Conservation (phyloP, 2,329 filamentous ascomycete species). For the Clonostachys byssicola region DNA sequence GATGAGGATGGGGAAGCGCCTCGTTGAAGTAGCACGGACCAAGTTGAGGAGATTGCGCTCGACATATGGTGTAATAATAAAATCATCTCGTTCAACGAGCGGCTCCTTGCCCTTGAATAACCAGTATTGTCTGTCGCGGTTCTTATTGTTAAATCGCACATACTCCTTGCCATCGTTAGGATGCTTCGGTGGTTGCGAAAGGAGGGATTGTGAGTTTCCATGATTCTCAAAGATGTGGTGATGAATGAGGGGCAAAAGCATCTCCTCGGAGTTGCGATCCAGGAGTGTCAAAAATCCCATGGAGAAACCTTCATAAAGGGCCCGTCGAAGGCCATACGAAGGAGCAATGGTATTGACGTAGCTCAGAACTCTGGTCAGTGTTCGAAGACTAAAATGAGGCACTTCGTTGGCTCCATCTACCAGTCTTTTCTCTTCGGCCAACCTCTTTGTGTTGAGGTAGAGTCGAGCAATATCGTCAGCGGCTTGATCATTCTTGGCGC, state of each 20-base stretch:
- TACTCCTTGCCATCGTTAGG: constrained; percentile 75
- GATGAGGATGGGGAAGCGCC: constrained; percentile 88
- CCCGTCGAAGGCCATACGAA: constrained; percentile 78
- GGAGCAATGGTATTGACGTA: constrained; percentile 85
- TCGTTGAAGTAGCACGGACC: constrained; percentile 87
- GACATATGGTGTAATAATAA: constrained; percentile 95
- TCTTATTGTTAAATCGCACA: constrained; percentile 69
- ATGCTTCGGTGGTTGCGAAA: constrained; percentile 73
- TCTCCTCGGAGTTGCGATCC: constrained; percentile 73
- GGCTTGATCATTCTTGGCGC: constrained; percentile 67
- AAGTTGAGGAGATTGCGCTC: constrained; percentile 93
- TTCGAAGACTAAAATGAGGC: constrained; percentile 94
- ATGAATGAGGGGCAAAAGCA: constrained; percentile 75
- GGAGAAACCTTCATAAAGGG: constrained; percentile 90
- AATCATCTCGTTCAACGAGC: constrained; percentile 71
- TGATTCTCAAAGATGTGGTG: constrained; percentile 73
- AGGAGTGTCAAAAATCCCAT: constrained; percentile 97
- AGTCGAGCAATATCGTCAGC: constrained; percentile 79
- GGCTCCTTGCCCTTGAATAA: constrained; percentile 69
- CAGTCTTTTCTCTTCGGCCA: constrained; percentile 76
- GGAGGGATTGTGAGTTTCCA: constrained; percentile 62
- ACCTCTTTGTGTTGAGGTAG: constrained; percentile 81
- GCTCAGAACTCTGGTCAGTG: constrained; percentile 81
- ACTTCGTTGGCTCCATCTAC: constrained; percentile 95
- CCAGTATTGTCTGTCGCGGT: constrained; percentile 76